Base-by-base conservation (phyloP, 2,329 filamentous ascomycete genomes). In the Tolypocladium inflatum region DNA sequence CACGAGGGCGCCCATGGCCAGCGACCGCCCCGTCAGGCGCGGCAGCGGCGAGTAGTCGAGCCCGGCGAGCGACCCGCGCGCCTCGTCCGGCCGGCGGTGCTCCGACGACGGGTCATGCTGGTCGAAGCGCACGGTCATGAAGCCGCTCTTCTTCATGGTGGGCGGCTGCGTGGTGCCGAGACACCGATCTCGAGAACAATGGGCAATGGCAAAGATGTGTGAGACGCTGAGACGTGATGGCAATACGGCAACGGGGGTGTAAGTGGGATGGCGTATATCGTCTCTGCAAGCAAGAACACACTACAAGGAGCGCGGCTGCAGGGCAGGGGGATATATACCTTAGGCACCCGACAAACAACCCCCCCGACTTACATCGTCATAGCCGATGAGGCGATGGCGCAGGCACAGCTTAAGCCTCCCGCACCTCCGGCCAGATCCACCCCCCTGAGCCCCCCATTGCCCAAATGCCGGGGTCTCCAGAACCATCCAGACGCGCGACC, bases 11-110 rank as follows among this genome's bases (percentile, higher is more conserved):
- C 69, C 76, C 64, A 78, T 72, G 3, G 68, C 61, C 1, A 76
- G 59, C 1, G 74, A 73, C 2, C 68, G 68, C 4, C 66, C 64
- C 0, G 76, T 73, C 17, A 78, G 52, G 1, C 73, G 72, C 57
- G 70, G 72, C 35, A 78, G 62, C 1, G 76, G 76, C 13, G 75
- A 77, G 63, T 77, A 79, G 68, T 79, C 76, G 2, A 78, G 69
- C 10, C 70, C 68, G 4, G 69, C 67, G 23, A 74, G 67, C 5
- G 74, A 72, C 39, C 64, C 64, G 35, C 73, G 70, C 55, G 63
- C 65, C 61, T 67, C 59, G 23, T 63, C 63, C 5, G 61, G 59
- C 21, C 61, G 62, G 55, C 64, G 63, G 60, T 74, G 75, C 57
- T 75, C 74, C 13, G 70, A 67, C 55, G 68, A 64, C n/a, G 74